Evolutionary conservation across 2,329 filamentous ascomycete genomes (phyloP), one percentile per base, ranked within the genome.

Genomic region (Huntiella abstrusa): DNA sequence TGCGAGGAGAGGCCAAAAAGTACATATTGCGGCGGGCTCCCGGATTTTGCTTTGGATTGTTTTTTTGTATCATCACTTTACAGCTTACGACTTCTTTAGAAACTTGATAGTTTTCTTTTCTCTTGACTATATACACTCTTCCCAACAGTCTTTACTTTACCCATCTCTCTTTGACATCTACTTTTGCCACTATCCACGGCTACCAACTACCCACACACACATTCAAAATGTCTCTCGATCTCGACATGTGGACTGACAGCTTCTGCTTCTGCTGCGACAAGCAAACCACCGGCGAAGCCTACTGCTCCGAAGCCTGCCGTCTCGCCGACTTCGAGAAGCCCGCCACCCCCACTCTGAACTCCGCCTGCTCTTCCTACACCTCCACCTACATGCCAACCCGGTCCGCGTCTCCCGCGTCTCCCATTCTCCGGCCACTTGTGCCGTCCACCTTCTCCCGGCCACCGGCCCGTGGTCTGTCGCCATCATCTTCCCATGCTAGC

Each of bases 201-300:
- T n/a, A 41, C 13, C 40, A 22, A 8, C 16, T 41, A 37, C 19
- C 17, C 7, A 33, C 37, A 37, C 49, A 51, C 52, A 54, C 53
- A 53, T 41, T 51, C 58, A 64, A 59, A 54, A 74, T 73, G 68
- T 67, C 70, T 39, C 33, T 48, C 35, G 45, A 42, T 60, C 64
- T 66, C 58, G 70, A 74, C 54, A 63, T 68, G 58, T 94, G 87
- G 85, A 83, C 83, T 56, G 83, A 82, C 62, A 80, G 92, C 64
- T 94, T 85, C 73, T 95, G 87, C 71, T 77, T 95, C 56, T 78
- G 82, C 67, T 95, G 87, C 69, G 87, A 95, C 66, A 80, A 81
- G 65, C 62, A 65, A 55, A 86, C 82, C 51, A 74, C 83, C 53
- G 77, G 77, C 48, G 78, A 78, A 51, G 77, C 83, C 53, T 94